These are phyloP conservation scores for Balamuthia mandrillaris DNA, from an alignment of 208 protist genomes.

Conservation along the genomic window DNA sequence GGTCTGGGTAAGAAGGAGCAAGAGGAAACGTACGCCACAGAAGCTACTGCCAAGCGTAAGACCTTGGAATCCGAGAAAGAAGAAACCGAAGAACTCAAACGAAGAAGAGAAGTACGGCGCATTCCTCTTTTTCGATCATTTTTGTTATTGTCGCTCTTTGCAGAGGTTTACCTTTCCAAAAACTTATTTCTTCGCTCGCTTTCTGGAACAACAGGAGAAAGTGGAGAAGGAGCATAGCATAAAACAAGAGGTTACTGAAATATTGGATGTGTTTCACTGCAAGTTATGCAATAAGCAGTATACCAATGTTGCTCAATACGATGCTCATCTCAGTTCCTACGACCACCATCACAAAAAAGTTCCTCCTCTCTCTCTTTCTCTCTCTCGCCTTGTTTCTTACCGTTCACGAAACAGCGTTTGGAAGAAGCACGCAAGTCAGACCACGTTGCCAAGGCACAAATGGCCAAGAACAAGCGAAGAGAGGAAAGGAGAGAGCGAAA, in stretches of 20 bases:
- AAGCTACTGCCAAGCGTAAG: neutral
- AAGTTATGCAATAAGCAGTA: slow-evolving; percentile 47
- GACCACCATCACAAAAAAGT: slow-evolving; percentile 51
- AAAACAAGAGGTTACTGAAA: slow-evolving; percentile 26
- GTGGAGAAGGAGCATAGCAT: slow-evolving; percentile 19
- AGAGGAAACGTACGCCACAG: slow-evolving; percentile 9
- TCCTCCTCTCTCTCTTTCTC: neutral
- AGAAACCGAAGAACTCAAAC: slow-evolving; percentile 11
- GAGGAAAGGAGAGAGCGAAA: neutral
- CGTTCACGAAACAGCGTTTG: neutral
- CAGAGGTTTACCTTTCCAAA: neutral
- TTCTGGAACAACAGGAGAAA: neutral
- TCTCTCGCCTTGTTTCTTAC: neutral
- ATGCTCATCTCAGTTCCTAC: slow-evolving; percentile 39
- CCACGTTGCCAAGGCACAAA: neutral
- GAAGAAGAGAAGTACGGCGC: neutral
- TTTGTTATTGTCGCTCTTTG: slow-evolving; percentile 16
- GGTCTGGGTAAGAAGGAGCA: slow-evolving; percentile 43
- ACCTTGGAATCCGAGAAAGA: slow-evolving; percentile 34
- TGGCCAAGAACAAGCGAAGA: neutral
- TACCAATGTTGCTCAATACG: slow-evolving; percentile 34
- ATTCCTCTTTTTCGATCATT: neutral
- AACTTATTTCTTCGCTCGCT: neutral
- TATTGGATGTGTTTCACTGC: slow-evolving; percentile 30
- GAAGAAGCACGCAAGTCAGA: no score